Conservation (phyloP, 106 monocot genomes). For the Allium fistulosum region DNA sequence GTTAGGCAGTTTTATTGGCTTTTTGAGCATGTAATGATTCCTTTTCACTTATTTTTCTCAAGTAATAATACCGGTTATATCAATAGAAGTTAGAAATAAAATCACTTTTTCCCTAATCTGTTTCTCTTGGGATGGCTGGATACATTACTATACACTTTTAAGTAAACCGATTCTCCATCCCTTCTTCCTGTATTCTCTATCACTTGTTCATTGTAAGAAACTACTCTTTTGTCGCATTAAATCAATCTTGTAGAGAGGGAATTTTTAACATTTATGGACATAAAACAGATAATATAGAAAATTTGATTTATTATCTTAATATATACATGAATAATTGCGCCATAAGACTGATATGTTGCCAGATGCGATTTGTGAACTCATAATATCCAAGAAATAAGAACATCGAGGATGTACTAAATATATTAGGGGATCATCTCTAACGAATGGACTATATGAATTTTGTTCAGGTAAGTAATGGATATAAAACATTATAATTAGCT, state of each 20-base stretch:
- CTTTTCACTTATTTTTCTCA: no score
- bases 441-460: conserved; percentile 97
- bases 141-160: neutral
- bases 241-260: no score
- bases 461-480: conserved; percentile 56
- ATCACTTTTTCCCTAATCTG: neutral
- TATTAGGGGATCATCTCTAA: conserved; percentile 92
- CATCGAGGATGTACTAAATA: conserved; percentile 84
- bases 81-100: no score
- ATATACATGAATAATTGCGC: no score
- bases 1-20: conserved; percentile 94
- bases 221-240: no score
- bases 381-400: conserved; percentile 79
- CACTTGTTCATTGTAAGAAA: no score
- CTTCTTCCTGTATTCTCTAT: no score
- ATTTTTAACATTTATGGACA: no score
- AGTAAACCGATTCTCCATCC: neutral
- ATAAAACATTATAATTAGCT: neutral
- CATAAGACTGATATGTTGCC: no score
- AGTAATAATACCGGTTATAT: no score
- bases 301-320: no score
- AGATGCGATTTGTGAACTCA: neutral
- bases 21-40: conserved; percentile 44
- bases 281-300: no score
- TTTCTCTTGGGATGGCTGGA: neutral